Conservation (phyloP, 768 basidiomycete species). For the Daedalea quercina region DNA sequence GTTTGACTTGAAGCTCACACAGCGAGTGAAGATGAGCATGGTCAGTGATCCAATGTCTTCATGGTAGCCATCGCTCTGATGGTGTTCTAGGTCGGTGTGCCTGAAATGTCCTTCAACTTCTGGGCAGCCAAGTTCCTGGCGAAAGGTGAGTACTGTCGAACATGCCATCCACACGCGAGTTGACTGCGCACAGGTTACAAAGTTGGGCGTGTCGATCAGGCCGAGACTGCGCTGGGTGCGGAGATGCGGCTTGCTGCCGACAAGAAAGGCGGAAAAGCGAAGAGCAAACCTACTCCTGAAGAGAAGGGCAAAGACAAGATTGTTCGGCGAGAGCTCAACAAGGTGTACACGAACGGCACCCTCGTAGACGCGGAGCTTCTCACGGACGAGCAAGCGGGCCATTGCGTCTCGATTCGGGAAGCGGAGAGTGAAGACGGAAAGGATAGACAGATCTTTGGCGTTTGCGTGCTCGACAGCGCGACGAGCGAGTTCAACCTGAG, state of each 20-base stretch:
- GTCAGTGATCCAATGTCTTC: constrained; percentile 32
- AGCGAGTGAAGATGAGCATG: constrained; percentile 99
- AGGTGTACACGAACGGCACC: constrained; percentile 95
- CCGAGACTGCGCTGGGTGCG: constrained; percentile 93
- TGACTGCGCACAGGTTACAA: constrained; percentile 58
- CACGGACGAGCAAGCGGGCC: constrained; percentile 89
- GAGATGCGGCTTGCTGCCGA: constrained; percentile 88
- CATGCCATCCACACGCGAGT: not conserved
- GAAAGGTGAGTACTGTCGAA: constrained; percentile 40
- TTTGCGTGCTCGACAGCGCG: constrained; percentile 89
- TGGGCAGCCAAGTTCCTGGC: constrained; percentile 90
- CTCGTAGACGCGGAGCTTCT: constrained; percentile 87
- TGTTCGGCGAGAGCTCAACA: constrained; percentile 74
- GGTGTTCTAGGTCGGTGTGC: constrained; percentile 75
- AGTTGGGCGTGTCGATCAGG: constrained; percentile 94
- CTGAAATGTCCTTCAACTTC: constrained; percentile 88
- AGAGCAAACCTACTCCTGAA: constrained; percentile 27
- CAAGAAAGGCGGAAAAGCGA: constrained; percentile 44
- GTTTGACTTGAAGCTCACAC: constrained; percentile 89
- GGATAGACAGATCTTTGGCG: constrained; percentile 64
- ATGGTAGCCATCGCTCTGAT: not conserved
- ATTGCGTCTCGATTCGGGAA: constrained; percentile 88
- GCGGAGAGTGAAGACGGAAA: constrained; percentile 32
- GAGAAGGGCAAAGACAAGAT: constrained; percentile 78
- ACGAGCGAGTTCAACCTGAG: constrained; percentile 94